Evolutionary conservation across 2,329 filamentous ascomycete species (phyloP).

Genomic region (Biscogniauxia marginata): DNA sequence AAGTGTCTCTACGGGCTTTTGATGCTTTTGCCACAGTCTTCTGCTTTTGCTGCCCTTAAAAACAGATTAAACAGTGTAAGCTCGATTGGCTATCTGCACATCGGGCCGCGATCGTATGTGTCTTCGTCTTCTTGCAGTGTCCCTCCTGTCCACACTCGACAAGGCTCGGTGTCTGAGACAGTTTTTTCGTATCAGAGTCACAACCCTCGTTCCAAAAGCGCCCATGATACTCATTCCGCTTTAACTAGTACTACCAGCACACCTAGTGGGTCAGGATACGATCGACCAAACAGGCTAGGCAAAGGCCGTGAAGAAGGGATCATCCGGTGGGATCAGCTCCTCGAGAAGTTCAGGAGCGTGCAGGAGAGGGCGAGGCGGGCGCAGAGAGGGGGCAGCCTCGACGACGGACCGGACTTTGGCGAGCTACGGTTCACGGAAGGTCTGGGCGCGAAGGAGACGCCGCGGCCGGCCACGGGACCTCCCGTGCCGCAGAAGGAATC

Average conservation of each 20-base stretch:
- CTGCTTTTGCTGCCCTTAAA: constrained; percentile 93
- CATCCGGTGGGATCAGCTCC: constrained; percentile 87
- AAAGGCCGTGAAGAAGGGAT: constrained; percentile 78
- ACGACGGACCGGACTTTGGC: constrained; percentile 46
- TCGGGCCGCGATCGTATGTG: constrained; percentile 73
- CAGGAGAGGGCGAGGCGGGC: constrained; percentile 80
- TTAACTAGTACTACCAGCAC: constrained; percentile 44
- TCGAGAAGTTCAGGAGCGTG: constrained; percentile 91
- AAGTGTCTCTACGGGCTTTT: constrained; percentile 96
- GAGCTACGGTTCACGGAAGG: constrained; percentile 43
- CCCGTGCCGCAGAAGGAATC: constrained; percentile 51
- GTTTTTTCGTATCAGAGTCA: constrained; percentile 29
- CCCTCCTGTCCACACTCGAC: constrained; percentile 31
- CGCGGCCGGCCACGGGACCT: constrained; percentile 35
- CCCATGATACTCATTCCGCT: constrained; percentile 36
- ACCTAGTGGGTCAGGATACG: constrained; percentile 57
- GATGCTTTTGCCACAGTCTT: constrained; percentile 98
- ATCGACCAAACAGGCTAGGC: constrained; percentile 69
- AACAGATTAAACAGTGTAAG: constrained; percentile 96
- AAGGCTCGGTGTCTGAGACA: constrained; percentile 35
- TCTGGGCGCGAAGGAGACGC: constrained; percentile 37
- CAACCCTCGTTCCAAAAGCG: constrained; percentile 29
- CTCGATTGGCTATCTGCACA: constrained; percentile 92
- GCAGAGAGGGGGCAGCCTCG: constrained; percentile 56
- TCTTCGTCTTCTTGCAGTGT: constrained; percentile 18